Base-by-base conservation (phyloP, 306 rosid genomes). In the Myrica gale region DNA sequence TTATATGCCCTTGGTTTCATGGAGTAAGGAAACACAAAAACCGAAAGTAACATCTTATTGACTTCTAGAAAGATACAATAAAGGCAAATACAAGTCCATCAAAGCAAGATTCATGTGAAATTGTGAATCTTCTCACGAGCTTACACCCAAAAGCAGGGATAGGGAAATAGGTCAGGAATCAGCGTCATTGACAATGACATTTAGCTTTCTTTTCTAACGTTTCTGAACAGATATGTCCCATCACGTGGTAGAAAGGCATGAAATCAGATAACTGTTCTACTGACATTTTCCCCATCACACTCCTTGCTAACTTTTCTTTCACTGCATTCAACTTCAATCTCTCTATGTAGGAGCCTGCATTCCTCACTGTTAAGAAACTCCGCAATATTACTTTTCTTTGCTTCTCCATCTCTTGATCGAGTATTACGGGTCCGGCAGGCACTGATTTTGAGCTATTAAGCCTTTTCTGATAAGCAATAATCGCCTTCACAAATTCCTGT, bases 401-500 rank as follows among this genome's bases (percentile, higher is more conserved):
- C 80, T 85, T 86, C 86, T 92, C 97, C 96, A 90, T 81, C 71
- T 90, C 95, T 72, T 84, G 78, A 68, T 89, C 82, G 17, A 90
- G 85, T 83, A 82, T 86, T 11, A 81, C 0, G 48, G 90, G 83
- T 81, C 75, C 86, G 3, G 37, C 37, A 75, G 88, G 72, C 3
- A 83, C 76, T 17, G 76, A 65, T 57, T 82, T 67, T 76, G 74
- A 71, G 74, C 57, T 79, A 74, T 78, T 89, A 66, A 90, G 32
- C 87, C 70, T 94, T 77, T 90, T 92, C 85, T 92, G 92, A 78
- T 90, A 89, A 37, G 95, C 88, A 69, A 90, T 78, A 56, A 89
- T 96, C 4, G 98, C 93, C 85, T 92, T 94, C 5, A 85, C 97
- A 86, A 94, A 94, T 86, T 94, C 97, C 96, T 94, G 85, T 74